A percentile compares a stretch with the other conserved stretches of the same genome.
phyloP scores from a whole-genome alignment of 2,329 filamentous ascomycete genomes.

The Pestalotiopsis sp. region DNA sequence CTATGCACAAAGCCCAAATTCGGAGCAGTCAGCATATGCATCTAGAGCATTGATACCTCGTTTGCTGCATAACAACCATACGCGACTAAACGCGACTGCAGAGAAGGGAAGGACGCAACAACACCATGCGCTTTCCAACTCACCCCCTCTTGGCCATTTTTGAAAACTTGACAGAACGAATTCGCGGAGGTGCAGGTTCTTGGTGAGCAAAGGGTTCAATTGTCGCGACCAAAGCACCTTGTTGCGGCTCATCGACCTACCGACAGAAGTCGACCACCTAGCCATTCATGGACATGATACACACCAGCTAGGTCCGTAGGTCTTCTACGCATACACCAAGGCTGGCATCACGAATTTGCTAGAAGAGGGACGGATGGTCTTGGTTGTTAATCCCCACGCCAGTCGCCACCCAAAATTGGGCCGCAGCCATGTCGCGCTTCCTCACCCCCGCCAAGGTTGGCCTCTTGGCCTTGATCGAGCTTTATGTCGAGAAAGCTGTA shows the following conservation, averaged over 20 bases:
- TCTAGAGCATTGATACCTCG: neutral
- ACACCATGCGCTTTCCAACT: neutral
- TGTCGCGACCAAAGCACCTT: too few relatives aligned
- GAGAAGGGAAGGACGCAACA: neutral
- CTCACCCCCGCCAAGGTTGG: constrained; percentile 89
- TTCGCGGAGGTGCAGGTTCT: too few relatives aligned
- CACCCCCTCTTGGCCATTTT: neutral
- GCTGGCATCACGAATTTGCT: neutral
- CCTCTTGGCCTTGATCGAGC: constrained; percentile 76
- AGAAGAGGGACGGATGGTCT: neutral
- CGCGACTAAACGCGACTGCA: neutral
- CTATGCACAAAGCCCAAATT: neutral
- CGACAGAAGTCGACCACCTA: neutral
- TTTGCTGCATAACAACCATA: neutral
- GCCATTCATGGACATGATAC: neutral
- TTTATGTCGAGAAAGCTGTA: constrained; percentile 76
- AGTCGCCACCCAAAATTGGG: neutral
- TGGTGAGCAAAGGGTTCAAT: too few relatives aligned
- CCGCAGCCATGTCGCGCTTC: constrained; percentile 69
- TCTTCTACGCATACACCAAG: neutral
- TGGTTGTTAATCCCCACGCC: neutral
- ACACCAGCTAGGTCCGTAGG: neutral
- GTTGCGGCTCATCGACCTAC: neutral
- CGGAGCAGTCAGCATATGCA: neutral
- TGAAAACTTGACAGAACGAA: too few relatives aligned